phyloP scores from a whole-genome alignment of 352 stramenopile genomes.

The Phytophthora sp. region DNA sequence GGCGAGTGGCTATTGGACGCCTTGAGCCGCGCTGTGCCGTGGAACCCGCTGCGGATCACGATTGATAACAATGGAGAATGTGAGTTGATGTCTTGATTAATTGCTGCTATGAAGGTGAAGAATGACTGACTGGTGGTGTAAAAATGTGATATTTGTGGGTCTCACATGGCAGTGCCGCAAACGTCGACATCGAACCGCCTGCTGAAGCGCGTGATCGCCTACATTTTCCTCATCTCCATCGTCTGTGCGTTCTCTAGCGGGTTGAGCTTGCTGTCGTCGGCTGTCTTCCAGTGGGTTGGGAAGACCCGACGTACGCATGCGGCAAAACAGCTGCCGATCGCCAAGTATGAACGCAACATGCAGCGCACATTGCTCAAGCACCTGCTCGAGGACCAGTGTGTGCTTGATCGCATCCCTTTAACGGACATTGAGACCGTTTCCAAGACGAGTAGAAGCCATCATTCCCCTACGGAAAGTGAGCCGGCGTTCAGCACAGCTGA shows the following conservation, averaged over 20 bases:
- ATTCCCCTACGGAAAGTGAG: constrained; percentile 5
- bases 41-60: constrained; percentile 64
- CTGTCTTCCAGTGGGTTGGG: constrained; percentile 67
- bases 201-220: constrained; percentile 73
- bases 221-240: constrained; percentile 79
- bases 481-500: constrained; percentile 2
- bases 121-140: not conserved
- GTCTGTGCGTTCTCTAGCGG: constrained; percentile 83
- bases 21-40: constrained; percentile 48
- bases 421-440: constrained; percentile 39
- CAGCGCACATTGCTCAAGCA: constrained; percentile 54
- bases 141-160: no score
- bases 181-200: constrained; percentile 63
- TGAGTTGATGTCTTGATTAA: constrained; percentile 41
- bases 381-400: constrained; percentile 50
- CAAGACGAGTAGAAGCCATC: not conserved
- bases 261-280: constrained; percentile 70
- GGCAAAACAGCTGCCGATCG: constrained; percentile 60
- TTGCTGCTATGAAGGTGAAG: not conserved
- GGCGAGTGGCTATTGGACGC: constrained; percentile 61
- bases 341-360: constrained; percentile 60
- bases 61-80: constrained; percentile 63
- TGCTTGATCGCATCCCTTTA: constrained; percentile 57
- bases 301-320: constrained; percentile 61
- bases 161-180: constrained; percentile 61